These are phyloP conservation scores for Endothia cerciana DNA, from an alignment of 2,329 filamentous ascomycete species.

Conservation along the genomic window DNA sequence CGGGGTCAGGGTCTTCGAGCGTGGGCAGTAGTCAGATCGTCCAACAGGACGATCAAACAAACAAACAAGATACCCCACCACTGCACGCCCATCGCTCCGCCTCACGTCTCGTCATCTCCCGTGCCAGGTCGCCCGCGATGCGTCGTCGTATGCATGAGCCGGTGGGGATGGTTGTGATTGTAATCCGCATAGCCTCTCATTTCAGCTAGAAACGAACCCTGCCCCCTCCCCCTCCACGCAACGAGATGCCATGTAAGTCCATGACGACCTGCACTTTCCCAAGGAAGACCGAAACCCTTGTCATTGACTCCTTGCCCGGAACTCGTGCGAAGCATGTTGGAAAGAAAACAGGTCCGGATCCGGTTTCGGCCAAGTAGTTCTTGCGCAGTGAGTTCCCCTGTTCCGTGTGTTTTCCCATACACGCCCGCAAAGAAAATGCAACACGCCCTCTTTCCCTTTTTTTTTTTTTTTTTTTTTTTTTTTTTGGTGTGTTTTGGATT, in stretches of 20 bases:
- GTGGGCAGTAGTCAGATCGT: slow-evolving; percentile 60
- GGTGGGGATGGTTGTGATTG: slow-evolving; percentile 20
- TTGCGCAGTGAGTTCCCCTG: slow-evolving; percentile 36
- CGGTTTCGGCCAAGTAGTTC: slow-evolving; percentile 22
- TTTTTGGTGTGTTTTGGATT: slow-evolving; percentile 15
- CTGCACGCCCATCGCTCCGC: slow-evolving; percentile 13
- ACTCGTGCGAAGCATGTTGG: slow-evolving; percentile 27
- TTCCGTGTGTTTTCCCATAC: slow-evolving; percentile 20
- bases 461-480: slow-evolving; percentile 3
- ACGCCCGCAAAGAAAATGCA: slow-evolving; percentile 23
- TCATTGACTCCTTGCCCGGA: slow-evolving; percentile 24
- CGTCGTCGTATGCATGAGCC: not conserved
- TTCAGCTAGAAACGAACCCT: slow-evolving; percentile 29
- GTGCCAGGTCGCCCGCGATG: slow-evolving; percentile 11
- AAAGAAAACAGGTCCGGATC: slow-evolving; percentile 29
- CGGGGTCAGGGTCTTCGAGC: slow-evolving; percentile 79
- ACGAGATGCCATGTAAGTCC: slow-evolving; percentile 27
- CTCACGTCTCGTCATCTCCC: not conserved
- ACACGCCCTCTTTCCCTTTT: slow-evolving; percentile 22
- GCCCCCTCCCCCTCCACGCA: slow-evolving; percentile 19
- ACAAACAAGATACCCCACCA: slow-evolving; percentile 31
- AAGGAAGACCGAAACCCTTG: slow-evolving; percentile 27
- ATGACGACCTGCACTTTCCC: slow-evolving; percentile 29
- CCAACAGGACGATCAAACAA: slow-evolving; percentile 19
- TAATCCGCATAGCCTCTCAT: slow-evolving; percentile 26